Evolutionary conservation across 2,329 filamentous ascomycete genomes (phyloP), one percentile per base, ranked within the genome.

Genomic region (Hypoxylon sp.): DNA sequence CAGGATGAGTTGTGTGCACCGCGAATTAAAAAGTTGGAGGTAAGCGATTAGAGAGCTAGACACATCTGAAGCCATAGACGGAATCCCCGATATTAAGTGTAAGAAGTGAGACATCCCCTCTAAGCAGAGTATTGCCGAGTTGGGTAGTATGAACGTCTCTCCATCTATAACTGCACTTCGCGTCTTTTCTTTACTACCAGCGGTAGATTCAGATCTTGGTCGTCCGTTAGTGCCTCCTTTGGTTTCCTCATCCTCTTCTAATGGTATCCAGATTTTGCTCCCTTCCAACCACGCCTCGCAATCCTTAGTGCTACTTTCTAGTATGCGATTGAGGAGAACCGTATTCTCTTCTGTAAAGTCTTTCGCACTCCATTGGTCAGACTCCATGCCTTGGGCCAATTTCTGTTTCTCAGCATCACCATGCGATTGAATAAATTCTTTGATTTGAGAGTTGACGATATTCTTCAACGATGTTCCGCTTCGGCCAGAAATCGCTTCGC

Each of bases 1-100:
- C 5, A 99, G 89, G 70, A 99, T 98, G 63, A 99, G 87, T 78
- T 99, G 96, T n/a, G 92, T 97, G 63, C 94, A 94, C 19, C 96
- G 91, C 2, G 94, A 98, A 79, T 99, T 98, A 85, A 98, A 99
- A 3, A 97, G 86, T 71, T 96, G 93, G 13, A 98, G 85, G 76
- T 97, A 97, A 21, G 96, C 91, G 45, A 98, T 84, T 10, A 99
- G 86, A 0, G 90, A 91, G 2, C 87, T 84, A 0, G 93, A 92
- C 58, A 98, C 90, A 64, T 98, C 94, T 1, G 90, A 85, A 0
- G 93, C 92, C 89, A 98, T 94, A 67, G 91, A 95, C 1, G 96
- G 95, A 63, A 98, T 95, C 32, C 90, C 91, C 4, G 92, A 86
- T 63, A 95, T 90, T 3, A 99, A 86, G 68, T 92, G 92, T 70